Percentiles rank a stretch among this genome's conserved stretches.
Evolutionary conservation across 1,284 basidiomycete genomes (phyloP).

Genomic region (Wallemia mellicola): DNA sequence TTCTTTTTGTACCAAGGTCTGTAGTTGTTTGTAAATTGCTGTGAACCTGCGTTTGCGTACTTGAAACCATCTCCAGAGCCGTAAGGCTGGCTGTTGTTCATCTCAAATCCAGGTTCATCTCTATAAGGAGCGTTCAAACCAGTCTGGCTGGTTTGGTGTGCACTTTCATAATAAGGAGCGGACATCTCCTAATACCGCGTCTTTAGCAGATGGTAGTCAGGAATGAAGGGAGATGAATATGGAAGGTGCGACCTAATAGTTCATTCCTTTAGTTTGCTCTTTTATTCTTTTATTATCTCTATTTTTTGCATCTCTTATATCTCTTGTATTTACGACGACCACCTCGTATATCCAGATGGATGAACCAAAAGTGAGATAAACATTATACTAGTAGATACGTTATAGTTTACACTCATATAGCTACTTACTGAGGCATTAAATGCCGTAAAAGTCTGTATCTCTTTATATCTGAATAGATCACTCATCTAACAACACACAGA

Average conservation of each 20-base stretch:
- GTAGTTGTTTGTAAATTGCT: too few species aligned
- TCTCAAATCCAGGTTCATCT: neutral
- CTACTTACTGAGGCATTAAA: slow-evolving; percentile 45
- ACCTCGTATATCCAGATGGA: neutral
- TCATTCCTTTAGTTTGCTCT: too few species aligned
- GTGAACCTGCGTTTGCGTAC: neutral
- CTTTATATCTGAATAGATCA: too few species aligned
- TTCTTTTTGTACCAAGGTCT: neutral
- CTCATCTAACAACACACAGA: slow-evolving; percentile 20
- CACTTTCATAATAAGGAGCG: neutral
- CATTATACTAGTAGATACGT: neutral
- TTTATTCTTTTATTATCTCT: neutral
- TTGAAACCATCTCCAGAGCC: neutral
- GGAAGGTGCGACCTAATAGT: neutral
- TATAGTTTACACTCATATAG: slow-evolving; percentile 13
- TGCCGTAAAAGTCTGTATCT: neutral
- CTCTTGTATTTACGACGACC: neutral
- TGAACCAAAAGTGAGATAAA: neutral
- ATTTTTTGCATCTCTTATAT: neutral
- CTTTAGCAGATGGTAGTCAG: neutral
- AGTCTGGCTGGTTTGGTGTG: neutral
- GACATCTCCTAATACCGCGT: neutral
- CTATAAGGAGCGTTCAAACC: neutral
- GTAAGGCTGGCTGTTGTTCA: neutral
- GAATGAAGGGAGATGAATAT: neutral